Evolutionary conservation across 495 filamentous ascomycete genomes (phyloP).

Genomic region (Poronia punctata): DNA sequence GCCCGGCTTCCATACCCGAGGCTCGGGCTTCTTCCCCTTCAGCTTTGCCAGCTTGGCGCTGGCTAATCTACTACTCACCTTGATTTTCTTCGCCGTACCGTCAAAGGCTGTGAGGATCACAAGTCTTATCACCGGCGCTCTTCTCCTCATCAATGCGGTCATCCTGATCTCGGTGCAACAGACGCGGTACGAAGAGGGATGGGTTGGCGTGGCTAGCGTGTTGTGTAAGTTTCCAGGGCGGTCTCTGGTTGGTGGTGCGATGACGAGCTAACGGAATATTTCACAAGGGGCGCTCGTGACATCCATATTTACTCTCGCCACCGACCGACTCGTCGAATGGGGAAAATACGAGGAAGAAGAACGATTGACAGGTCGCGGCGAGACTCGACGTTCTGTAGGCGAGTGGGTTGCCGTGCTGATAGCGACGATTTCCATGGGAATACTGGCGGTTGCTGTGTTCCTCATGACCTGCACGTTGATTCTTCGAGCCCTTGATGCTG

Average conservation of each 20-base stretch:
- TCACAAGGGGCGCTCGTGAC: slow-evolving; percentile 41
- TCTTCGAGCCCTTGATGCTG: slow-evolving; percentile 67
- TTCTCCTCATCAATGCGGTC: slow-evolving; percentile 74
- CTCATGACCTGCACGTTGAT: slow-evolving; percentile 74
- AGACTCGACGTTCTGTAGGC: slow-evolving; percentile 69
- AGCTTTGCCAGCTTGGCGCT: slow-evolving; percentile 66
- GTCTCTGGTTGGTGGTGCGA: slow-evolving; percentile 23
- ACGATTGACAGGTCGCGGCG: slow-evolving; percentile 80
- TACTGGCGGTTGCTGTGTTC: slow-evolving; percentile 57
- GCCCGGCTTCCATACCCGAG: slow-evolving; percentile 74
- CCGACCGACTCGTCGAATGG: slow-evolving; percentile 67
- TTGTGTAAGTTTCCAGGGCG: slow-evolving; percentile 55
- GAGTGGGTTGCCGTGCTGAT: slow-evolving; percentile 81
- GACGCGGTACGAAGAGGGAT: slow-evolving; percentile 76
- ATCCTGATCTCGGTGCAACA: slow-evolving; percentile 66
- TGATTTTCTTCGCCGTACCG: slow-evolving; percentile 81
- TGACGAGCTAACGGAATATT: slow-evolving; percentile 50
- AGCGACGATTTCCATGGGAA: slow-evolving; percentile 60
- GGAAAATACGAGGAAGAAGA: slow-evolving; percentile 91
- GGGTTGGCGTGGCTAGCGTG: slow-evolving; percentile 80
- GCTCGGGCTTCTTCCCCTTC: slow-evolving; percentile 86
- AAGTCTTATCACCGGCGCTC: slow-evolving; percentile 53
- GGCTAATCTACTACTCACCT: slow-evolving; percentile 63
- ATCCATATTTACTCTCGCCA: slow-evolving; percentile 34
- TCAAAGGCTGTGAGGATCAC: slow-evolving; percentile 67